These are phyloP conservation scores for Eutrema yunnanense DNA, from an alignment of 345 rosid genomes.

Conservation along the genomic window DNA sequence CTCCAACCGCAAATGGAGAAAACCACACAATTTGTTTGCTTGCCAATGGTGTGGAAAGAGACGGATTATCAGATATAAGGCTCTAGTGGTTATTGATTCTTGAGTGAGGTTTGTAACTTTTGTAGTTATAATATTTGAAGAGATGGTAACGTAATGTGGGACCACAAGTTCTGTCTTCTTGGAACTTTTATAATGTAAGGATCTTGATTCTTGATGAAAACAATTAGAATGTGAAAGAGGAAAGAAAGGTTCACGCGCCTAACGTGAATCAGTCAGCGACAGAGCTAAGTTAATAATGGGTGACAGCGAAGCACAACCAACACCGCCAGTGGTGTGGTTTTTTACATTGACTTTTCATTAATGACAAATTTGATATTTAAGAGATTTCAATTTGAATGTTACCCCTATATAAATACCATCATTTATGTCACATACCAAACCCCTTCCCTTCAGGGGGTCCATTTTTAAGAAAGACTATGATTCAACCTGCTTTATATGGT, in stretches of 20 bases:
- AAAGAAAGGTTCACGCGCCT: neutral
- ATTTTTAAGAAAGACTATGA: neutral
- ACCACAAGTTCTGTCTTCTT: neutral
- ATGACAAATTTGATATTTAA: slow-evolving; percentile 6
- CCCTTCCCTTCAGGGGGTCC: slow-evolving; percentile 18
- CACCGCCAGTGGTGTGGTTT: neutral
- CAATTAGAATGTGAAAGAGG: slow-evolving; percentile 19
- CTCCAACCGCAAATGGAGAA: too few species aligned
- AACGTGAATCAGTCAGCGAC: slow-evolving; percentile 24
- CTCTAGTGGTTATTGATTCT: slow-evolving; percentile 5
- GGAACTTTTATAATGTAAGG: neutral
- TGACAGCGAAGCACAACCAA: slow-evolving; percentile 30
- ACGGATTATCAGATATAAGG: neutral
- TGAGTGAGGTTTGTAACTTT: slow-evolving; percentile 21
- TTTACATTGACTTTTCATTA: slow-evolving; percentile 18
- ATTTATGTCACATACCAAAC: slow-evolving; percentile 29
- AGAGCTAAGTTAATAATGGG: slow-evolving; percentile 11
- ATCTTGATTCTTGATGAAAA: neutral
- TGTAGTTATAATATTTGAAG: slow-evolving; percentile 14
- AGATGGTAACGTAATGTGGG: slow-evolving; percentile 15
- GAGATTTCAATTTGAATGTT: neutral
- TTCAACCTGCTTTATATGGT: too few species aligned
- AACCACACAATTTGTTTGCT: slow-evolving; percentile 15
- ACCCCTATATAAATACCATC: neutral
- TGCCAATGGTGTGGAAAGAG: slow-evolving; percentile 13